A percentile compares a stretch with the other conserved stretches of the same genome.
Evolutionary conservation across 768 basidiomycete genomes (phyloP).

Genomic region (Rhizopogon salebrosus): DNA sequence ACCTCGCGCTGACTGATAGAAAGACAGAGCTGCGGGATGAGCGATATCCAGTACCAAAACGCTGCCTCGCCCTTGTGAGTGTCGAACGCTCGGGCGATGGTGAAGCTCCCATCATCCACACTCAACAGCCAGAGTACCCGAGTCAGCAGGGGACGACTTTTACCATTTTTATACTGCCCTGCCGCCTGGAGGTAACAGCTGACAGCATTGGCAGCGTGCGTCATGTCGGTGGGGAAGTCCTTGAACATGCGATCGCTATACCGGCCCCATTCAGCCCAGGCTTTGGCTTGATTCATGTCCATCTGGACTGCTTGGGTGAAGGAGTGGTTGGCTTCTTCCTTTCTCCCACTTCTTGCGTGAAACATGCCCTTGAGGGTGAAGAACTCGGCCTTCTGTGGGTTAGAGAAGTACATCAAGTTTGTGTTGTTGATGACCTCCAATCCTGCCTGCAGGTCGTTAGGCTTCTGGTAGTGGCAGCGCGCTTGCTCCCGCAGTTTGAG

Average conservation of each 20-base stretch:
- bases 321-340: slow-evolving; percentile 86
- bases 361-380: slow-evolving; percentile 99
- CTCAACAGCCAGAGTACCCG: slow-evolving; percentile 96
- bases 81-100: slow-evolving; percentile 81
- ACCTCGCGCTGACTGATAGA: slow-evolving; percentile 90
- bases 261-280: slow-evolving; percentile 98
- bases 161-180: slow-evolving; percentile 89
- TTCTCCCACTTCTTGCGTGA: slow-evolving; percentile 78
- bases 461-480: slow-evolving; percentile 94
- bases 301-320: slow-evolving; percentile 96
- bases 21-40: slow-evolving; percentile 89
- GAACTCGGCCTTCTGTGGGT: slow-evolving; percentile 94
- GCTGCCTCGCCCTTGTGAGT: slow-evolving; percentile 95
- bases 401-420: slow-evolving; percentile 96
- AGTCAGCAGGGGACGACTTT: slow-evolving; percentile 85
- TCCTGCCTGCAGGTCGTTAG: slow-evolving; percentile 88
- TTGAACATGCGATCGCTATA: slow-evolving; percentile 93
- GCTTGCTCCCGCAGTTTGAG: slow-evolving; percentile 98
- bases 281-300: slow-evolving; percentile 91
- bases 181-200: slow-evolving; percentile 98
- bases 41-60: slow-evolving; percentile 98
- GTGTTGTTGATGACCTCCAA: slow-evolving; percentile 99
- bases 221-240: slow-evolving; percentile 68
- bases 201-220: slow-evolving; percentile 84
- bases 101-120: slow-evolving; percentile 73